A percentile compares a stretch with the other conserved stretches of the same genome.
These are phyloP conservation scores for Nicotiana knightiana DNA, from an alignment of 257 asterid species.

Conservation along the genomic window DNA sequence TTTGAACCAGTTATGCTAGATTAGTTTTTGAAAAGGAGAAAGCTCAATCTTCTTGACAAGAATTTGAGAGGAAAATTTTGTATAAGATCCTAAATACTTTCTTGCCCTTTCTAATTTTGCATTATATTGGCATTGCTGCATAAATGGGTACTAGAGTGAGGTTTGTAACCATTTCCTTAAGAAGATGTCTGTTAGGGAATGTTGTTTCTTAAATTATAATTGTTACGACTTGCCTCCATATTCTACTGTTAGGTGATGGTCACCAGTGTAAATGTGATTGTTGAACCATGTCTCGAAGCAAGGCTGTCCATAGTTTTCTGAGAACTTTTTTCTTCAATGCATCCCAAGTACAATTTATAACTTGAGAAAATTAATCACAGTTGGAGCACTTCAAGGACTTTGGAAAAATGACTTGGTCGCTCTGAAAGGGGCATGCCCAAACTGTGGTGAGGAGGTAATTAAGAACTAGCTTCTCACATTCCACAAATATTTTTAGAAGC, in stretches of 20 bases:
- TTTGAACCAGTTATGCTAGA: not conserved
- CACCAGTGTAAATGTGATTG: not conserved
- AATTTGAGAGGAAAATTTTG: not conserved
- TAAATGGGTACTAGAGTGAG: not conserved
- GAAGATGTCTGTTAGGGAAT: not conserved
- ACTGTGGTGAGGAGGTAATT: constrained; percentile 94
- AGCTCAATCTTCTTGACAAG: not conserved
- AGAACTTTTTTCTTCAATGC: not conserved
- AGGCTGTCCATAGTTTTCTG: not conserved
- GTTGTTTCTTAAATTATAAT: not conserved
- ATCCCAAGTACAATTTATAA: constrained; percentile 18
- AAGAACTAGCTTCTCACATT: not conserved
- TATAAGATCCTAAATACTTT: not conserved
- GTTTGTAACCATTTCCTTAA: not conserved
- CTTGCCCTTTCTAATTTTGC: not conserved
- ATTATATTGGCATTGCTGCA: not conserved
- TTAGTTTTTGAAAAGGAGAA: not conserved
- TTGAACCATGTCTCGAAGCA: not conserved
- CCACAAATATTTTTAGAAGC: not conserved
- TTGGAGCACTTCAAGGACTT: constrained; percentile 83
- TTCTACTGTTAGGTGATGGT: not conserved
- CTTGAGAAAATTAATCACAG: constrained; percentile 35
- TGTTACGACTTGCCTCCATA: not conserved
- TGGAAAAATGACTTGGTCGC: constrained; percentile 92
- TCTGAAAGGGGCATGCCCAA: constrained; percentile 85